These are phyloP conservation scores for Ottelia alismoides DNA, from an alignment of 106 monocot species.

Conservation along the genomic window DNA sequence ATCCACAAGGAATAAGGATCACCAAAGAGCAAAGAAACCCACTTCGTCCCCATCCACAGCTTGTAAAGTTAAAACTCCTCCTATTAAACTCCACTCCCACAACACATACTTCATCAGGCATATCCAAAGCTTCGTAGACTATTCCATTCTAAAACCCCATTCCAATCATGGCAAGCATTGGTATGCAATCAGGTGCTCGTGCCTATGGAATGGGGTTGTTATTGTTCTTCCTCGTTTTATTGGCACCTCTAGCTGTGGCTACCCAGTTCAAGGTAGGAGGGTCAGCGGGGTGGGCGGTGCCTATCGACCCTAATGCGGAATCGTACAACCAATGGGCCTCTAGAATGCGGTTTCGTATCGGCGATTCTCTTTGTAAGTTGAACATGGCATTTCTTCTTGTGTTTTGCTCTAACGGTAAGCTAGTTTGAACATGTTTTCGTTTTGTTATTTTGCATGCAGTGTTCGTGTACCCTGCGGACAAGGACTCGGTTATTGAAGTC, in stretches of 20 bases:
- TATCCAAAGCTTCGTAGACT: too few relatives aligned
- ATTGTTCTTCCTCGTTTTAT: background rate
- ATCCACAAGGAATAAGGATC: too few relatives aligned
- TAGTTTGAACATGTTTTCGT: too few relatives aligned
- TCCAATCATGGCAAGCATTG: too few relatives aligned
- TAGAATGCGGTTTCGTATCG: conserved; percentile 47
- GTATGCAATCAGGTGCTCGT: too few relatives aligned
- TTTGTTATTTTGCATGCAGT: too few relatives aligned
- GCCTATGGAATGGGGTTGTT: background rate
- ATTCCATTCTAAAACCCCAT: too few relatives aligned
- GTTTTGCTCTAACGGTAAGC: background rate
- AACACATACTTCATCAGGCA: too few relatives aligned
- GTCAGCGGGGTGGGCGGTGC: conserved; percentile 42
- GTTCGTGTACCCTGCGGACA: conserved; percentile 35
- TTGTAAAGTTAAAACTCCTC: too few relatives aligned
- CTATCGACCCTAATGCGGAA: conserved; percentile 21
- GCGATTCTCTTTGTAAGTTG: conserved; percentile 58
- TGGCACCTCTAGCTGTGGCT: conserved; percentile 28
- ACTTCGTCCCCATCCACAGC: too few relatives aligned
- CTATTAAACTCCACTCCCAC: too few relatives aligned
- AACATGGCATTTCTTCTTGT: background rate
- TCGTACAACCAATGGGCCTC: conserved; percentile 69
- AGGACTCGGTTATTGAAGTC: conserved; percentile 76
- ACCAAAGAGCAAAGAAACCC: too few relatives aligned
- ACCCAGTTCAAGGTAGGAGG: conserved; percentile 60